Conservation (phyloP, 768 basidiomycete species). For the Rhodosporidiobolus odoratus region DNA sequence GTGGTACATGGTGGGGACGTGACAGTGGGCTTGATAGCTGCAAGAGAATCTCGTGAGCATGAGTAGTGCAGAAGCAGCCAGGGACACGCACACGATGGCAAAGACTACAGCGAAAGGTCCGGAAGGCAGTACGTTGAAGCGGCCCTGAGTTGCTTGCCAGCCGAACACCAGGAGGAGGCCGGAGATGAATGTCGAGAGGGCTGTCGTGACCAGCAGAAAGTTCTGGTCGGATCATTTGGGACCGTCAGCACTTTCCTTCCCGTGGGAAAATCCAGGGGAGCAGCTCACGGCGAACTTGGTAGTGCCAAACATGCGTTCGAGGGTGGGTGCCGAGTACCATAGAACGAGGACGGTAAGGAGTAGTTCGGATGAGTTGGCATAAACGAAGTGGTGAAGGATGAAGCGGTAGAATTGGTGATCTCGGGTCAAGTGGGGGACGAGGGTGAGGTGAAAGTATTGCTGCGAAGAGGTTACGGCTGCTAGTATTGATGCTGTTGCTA, state of each 20-base stretch:
- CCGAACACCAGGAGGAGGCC: constrained; percentile 1
- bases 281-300: constrained; percentile 63
- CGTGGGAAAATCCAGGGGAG: not conserved
- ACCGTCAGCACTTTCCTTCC: not conserved
- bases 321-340: constrained; percentile 62
- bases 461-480: constrained; percentile 21
- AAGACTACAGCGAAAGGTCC: constrained; percentile 28
- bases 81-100: constrained; percentile 15
- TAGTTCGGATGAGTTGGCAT: constrained; percentile 78
- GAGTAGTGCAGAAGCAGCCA: not conserved
- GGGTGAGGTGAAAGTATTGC: constrained; percentile 26
- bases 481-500: not conserved
- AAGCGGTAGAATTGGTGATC: constrained; percentile 76
- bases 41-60: too few relatives aligned
- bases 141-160: not conserved
- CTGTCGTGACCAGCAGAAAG: constrained; percentile 15
- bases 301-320: constrained; percentile 82
- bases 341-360: constrained; percentile 68
- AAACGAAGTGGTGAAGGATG: constrained; percentile 65
- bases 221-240: not conserved
- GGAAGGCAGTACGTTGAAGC: constrained; percentile 18
- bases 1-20: constrained; percentile 23
- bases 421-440: constrained; percentile 35
- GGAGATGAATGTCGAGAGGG: not conserved
- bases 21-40: constrained; percentile 25